Conservation (phyloP, 2,329 filamentous ascomycete species). For the Phialophora expanda region DNA sequence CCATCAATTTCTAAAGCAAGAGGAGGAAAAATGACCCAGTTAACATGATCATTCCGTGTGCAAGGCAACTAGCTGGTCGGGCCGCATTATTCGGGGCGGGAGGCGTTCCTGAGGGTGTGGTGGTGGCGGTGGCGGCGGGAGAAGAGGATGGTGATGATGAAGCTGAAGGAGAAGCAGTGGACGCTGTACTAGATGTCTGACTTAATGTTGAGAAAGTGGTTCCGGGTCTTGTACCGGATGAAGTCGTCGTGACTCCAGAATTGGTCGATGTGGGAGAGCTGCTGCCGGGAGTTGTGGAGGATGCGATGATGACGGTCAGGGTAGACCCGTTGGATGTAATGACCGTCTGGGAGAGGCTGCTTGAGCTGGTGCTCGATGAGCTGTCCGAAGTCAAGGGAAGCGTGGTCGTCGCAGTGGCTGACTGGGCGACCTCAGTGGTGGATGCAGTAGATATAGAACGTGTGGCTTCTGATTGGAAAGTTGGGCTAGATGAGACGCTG, state of each 20-base stretch:
- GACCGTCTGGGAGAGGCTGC: not conserved
- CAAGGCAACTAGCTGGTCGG: not conserved
- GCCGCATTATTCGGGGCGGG: not conserved
- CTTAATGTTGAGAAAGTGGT: slow-evolving; percentile 2
- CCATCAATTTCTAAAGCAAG: not conserved
- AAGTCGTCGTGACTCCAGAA: not conserved
- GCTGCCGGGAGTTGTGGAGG: not conserved
- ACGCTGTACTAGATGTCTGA: not conserved
- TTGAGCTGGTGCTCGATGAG: not conserved
- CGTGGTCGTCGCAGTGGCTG: not conserved
- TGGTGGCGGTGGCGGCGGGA: not conserved
- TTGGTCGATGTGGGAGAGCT: not conserved
- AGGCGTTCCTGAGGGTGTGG: not conserved
- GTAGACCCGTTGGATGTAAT: not conserved
- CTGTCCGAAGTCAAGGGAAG: not conserved
- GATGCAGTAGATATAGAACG: not conserved
- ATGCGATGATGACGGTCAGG: not conserved
- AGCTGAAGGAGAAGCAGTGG: not conserved
- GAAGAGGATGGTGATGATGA: not conserved
- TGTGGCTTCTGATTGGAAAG: not conserved
- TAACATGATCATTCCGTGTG: not conserved
- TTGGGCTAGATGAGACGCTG: not conserved
- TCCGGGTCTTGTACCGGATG: slow-evolving; percentile 1
- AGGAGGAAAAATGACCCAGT: not conserved
- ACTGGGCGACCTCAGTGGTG: not conserved